Base-by-base conservation (phyloP, 2,329 filamentous ascomycete species). In the Sarocladium oryzae region DNA sequence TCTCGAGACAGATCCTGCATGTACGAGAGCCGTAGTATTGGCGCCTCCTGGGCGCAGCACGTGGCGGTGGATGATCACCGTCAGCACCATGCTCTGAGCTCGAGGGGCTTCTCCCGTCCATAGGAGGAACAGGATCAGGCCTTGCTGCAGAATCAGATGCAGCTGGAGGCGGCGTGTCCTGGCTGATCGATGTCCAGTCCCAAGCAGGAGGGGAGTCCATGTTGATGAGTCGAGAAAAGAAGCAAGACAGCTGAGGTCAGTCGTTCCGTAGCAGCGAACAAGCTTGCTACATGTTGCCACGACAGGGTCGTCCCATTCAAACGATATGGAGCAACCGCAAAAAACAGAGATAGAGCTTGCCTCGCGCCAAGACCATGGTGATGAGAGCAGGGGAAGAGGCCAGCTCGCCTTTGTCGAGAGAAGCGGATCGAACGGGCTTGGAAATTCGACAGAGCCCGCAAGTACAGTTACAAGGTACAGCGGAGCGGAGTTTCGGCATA, bases 1-100 rank as follows among this genome's bases (percentile, higher is more conserved):
- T 73, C 41, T 96, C 92, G 36, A 96, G 75, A 65, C 92, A 97
- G 56, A 97, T 96, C 53, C 92, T 86, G 68, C 92, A 97, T 55
- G 82, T 86, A 57, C 89, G 79, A 23, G 86, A 78, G 33, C 81
- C 79, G 66, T 88, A 92, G 55, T 81, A 78, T 48, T 63, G 57
- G n/a, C 45, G 54, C 10, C 49, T 18, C 32, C 28, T 30, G 11
- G 26, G 23, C 13, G 28, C 9, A 24, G 40, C n/a, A 21, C 48
- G 37, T 32, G 37, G 2, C 18, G 23, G 21, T 6, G 24, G 28
- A 23, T 28, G 7, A 26, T 24, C 21, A 13, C 16, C 35, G 18
- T 32, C 26, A 13, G 21, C 3, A 2, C n/a, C 15, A 13, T 21
- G 28, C n/a, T 53, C 43, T 10, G 43, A 11, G 16, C 4, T 24